Conservation (phyloP, 1,284 basidiomycete genomes). For the Microbotryomycetes sp. region DNA sequence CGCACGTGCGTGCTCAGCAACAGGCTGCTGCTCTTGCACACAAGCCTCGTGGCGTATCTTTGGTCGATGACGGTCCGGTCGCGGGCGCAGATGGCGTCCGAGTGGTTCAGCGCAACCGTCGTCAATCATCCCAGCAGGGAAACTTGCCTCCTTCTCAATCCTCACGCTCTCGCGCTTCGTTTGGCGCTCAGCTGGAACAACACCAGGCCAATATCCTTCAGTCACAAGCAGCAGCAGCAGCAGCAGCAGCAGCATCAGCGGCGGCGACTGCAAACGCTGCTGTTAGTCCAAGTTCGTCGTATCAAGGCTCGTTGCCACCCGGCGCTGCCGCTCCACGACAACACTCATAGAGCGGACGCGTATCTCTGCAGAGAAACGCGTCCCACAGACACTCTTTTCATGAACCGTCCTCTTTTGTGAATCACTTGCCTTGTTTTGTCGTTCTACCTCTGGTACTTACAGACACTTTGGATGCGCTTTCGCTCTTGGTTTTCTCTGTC, state of each 20-base stretch:
- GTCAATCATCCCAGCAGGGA: not conserved
- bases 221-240: no score
- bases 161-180: not conserved
- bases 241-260: not conserved
- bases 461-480: no score
- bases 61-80: slow-evolving; percentile 71
- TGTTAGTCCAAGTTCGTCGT: not conserved
- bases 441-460: no score
- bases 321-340: not conserved
- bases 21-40: slow-evolving; percentile 19
- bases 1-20: not conserved
- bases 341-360: not conserved
- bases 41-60: slow-evolving; percentile 54
- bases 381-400: not conserved
- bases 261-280: not conserved
- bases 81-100: slow-evolving; percentile 55
- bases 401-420: not conserved
- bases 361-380: no score
- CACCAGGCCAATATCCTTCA: no score
- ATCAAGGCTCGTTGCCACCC: not conserved
- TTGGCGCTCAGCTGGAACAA: not conserved
- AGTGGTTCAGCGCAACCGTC: slow-evolving; percentile 16
- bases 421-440: no score
- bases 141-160: not conserved
- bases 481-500: not conserved